Base-by-base conservation (phyloP, 2,329 filamentous ascomycete genomes). In the Calycina marina region DNA sequence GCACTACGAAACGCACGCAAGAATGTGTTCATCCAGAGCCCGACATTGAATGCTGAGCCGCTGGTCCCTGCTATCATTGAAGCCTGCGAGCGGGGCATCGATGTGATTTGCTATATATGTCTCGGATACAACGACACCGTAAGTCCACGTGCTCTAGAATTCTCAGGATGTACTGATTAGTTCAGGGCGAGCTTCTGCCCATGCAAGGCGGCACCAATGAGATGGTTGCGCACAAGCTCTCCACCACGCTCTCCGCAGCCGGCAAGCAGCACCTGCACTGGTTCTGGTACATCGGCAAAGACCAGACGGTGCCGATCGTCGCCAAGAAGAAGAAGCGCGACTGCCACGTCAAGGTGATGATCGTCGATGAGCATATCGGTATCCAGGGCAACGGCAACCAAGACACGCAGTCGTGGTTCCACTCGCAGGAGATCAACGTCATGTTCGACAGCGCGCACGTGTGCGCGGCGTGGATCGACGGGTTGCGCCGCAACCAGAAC, bases 341-440 rank as follows among this genome's bases (percentile, higher is more conserved):
- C 35, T 85, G 80, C 48, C 81, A 86, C 52, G 66, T 85, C 50
- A 88, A 88, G 51, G 60, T 88, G 3, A 67, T 86, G 60, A 77
- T 86, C 25, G 72, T 71, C 1, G 81, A 88, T 50, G 68, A 67
- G 26, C 57, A 58, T 14, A 64, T 88, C 20, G 79, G 68, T 2
- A 73, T 86, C 20, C 68, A 79, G 52, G 81, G 80, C 3, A 81
- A 71, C 41, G 80, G 79, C 0, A 88, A 86, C 47, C 76, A 85
- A 50, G 81, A 88, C 44, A 85, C 80, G 2, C 81, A 88, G 53
- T 73, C 67, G 13, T 86, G 78, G 73, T 85, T 67, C 42, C 80
- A 88, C 48, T 75, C 67, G 34, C 78, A 85, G 51, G 81, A 88
- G 52, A 66, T 80, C 34, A 86, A 88, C 42, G 54, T 86, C 14